Percentiles rank a stretch among this genome's conserved stretches.
These are phyloP conservation scores for Aspergillus ibericus DNA, from an alignment of 2,329 filamentous ascomycete genomes.

Conservation along the genomic window DNA sequence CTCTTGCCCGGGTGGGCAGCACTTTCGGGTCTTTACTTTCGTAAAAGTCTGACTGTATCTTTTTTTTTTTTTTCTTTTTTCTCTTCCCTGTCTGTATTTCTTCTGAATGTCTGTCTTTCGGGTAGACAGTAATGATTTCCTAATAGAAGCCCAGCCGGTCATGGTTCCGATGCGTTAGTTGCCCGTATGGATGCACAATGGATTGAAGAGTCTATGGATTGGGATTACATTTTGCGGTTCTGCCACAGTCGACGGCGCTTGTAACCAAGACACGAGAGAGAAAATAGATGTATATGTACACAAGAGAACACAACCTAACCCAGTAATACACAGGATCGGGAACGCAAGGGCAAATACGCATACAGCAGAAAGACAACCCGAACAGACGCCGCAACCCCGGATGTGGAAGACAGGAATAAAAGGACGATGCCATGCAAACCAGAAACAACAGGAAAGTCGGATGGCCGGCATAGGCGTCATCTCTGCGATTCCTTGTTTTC, in stretches of 20 bases:
- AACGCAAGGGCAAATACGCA: not conserved
- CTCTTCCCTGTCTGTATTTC: not conserved
- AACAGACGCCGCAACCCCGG: constrained; percentile 34
- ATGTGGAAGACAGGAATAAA: constrained; percentile 20
- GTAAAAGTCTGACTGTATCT: not conserved
- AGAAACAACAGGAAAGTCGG: not conserved
- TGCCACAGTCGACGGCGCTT: not conserved
- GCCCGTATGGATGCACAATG: not conserved
- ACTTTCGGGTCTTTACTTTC: not conserved
- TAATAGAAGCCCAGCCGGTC: not conserved
- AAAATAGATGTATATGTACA: constrained; percentile 31
- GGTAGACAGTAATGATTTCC: not conserved
- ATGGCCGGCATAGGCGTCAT: not conserved
- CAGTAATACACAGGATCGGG: constrained; percentile 19
- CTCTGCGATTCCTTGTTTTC: not conserved
- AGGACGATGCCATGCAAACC: constrained; percentile 16
- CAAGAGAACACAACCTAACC: constrained; percentile 27
- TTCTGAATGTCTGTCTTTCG: not conserved
- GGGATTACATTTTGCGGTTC: not conserved
- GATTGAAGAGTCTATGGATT: not conserved
- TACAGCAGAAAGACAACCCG: constrained; percentile 8
- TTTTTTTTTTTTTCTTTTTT: no score
- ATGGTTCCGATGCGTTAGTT: not conserved
- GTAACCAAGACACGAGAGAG: constrained; percentile 10
- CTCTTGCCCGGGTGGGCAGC: not conserved